These are phyloP conservation scores for Evansstolkia leycettana DNA, from an alignment of 495 filamentous ascomycete genomes.

Conservation along the genomic window DNA sequence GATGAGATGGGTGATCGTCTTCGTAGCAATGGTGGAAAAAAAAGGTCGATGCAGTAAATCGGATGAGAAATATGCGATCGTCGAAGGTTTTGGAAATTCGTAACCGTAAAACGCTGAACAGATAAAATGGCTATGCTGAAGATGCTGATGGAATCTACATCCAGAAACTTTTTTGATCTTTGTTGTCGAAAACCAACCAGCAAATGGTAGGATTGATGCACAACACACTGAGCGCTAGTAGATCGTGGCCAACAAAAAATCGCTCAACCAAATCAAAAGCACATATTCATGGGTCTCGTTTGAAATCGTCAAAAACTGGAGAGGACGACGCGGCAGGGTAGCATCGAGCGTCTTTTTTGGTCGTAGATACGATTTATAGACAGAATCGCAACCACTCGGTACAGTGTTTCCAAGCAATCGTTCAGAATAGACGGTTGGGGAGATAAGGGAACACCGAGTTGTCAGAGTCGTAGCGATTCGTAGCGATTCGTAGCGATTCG, in stretches of 20 bases:
- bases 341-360: constrained; percentile 1
- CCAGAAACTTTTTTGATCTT: constrained; percentile 4
- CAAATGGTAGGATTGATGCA: constrained; percentile 8
- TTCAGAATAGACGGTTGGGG: not conserved
- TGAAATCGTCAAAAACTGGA: constrained; percentile 42
- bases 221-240: constrained; percentile 14
- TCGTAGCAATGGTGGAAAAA: constrained; percentile 8
- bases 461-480: no score
- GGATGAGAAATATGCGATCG: constrained; percentile 23
- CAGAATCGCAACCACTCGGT: no score
- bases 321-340: constrained; percentile 15
- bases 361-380: not conserved
- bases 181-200: constrained; percentile 6
- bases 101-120: constrained; percentile 18
- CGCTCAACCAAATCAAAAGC: constrained; percentile 20
- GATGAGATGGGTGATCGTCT: not conserved
- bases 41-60: constrained; percentile 20
- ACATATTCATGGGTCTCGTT: constrained; percentile 42
- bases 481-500: constrained; percentile 6
- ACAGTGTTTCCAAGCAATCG: no score
- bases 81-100: constrained; percentile 23
- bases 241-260: constrained; percentile 18
- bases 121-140: constrained; percentile 11
- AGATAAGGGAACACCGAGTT: not conserved
- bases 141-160: constrained; percentile 8